These are phyloP conservation scores for Nicotiana tabacum DNA, from an alignment of 257 asterid species.

Conservation along the genomic window DNA sequence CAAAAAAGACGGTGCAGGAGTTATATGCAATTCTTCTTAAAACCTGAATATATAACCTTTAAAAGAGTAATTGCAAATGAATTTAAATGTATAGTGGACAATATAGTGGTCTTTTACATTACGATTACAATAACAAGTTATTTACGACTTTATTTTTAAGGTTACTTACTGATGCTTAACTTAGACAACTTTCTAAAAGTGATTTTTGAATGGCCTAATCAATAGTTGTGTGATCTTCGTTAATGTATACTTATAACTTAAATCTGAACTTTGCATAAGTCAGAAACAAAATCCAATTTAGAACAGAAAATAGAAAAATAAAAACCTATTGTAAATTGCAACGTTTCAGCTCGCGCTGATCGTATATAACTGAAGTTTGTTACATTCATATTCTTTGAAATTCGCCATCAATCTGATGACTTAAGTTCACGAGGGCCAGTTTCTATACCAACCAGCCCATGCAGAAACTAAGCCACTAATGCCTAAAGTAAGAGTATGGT, in stretches of 20 bases:
- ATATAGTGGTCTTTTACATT: not conserved
- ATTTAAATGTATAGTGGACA: not conserved
- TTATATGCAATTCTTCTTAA: not conserved
- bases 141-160: not conserved
- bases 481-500: conserved; percentile 74
- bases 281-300: too few species aligned
- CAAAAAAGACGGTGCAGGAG: too few species aligned
- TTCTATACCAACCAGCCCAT: conserved; percentile 99
- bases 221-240: too few species aligned
- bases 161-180: not conserved
- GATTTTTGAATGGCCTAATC: not conserved
- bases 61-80: not conserved
- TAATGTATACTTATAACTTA: too few species aligned
- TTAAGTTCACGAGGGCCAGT: conserved; percentile 61
- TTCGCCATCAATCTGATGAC: not conserved
- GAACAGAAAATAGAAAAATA: too few species aligned
- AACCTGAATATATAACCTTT: not conserved
- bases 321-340: not conserved
- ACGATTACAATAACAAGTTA: not conserved
- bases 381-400: not conserved
- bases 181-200: not conserved
- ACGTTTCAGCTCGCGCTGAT: not conserved
- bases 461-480: conserved; percentile 94
- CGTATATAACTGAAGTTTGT: not conserved
- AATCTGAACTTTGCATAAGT: too few species aligned